Evolutionary conservation across 768 basidiomycete genomes (phyloP).

Genomic region (Clitopilus passeckerianus): DNA sequence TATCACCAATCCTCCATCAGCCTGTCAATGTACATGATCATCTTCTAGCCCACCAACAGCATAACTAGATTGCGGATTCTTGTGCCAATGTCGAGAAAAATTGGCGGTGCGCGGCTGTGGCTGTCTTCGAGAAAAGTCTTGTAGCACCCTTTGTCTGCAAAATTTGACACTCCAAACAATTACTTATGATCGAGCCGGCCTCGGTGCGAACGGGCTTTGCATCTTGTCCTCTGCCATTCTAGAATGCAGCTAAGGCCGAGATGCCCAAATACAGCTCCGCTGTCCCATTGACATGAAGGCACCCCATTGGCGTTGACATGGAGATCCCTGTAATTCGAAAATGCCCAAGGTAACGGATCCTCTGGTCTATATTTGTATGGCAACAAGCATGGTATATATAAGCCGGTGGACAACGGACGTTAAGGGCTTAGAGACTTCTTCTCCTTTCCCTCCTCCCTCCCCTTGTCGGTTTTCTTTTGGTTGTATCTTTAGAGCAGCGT

Average conservation of each 20-base stretch:
- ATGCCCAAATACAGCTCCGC: neutral
- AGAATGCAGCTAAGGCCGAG: neutral
- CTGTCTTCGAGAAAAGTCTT: neutral
- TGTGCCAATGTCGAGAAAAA: neutral
- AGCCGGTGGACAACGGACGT: neutral
- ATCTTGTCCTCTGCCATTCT: neutral
- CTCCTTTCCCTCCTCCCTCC: conserved; percentile 7
- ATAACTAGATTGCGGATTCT: neutral
- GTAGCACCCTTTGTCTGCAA: neutral
- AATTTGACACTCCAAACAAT: neutral
- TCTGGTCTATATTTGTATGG: neutral
- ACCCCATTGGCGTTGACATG: neutral
- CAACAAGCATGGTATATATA: neutral
- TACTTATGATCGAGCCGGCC: neutral
- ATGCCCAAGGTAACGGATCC: neutral
- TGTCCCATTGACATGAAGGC: neutral
- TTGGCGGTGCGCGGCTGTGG: neutral
- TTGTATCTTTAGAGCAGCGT: conserved; percentile 42
- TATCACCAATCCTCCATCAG: conserved; percentile 2
- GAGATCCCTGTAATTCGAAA: neutral
- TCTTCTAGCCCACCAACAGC: neutral
- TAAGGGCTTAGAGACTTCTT: neutral
- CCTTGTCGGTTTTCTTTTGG: conserved; percentile 28
- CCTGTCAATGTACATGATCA: neutral
- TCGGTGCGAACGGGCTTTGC: neutral